Base-by-base conservation (phyloP, 2,329 filamentous ascomycete genomes). In the Colletotrichum ledebouriae region DNA sequence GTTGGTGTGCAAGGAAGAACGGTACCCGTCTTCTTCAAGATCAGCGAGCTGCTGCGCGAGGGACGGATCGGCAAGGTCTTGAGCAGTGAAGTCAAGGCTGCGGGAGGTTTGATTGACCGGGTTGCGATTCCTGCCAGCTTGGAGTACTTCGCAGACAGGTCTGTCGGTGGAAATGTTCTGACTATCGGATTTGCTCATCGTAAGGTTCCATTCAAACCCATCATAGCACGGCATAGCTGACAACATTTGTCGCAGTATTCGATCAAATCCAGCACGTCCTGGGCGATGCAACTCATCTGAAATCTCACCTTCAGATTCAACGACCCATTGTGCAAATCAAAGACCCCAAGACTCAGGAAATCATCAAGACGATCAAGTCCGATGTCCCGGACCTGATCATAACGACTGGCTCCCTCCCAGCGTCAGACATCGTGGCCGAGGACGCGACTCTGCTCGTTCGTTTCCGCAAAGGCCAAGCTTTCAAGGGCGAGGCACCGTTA, bases 1-100 rank as follows among this genome's bases (percentile, higher is more conserved):
- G 80, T 89, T 0, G 86, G 85, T 0, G 65, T 88, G 2, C 87
- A 90, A 72, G 85, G 84, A 0, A 78, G 82, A 0, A 72, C 84
- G 7, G 75, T 83, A 0, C 86, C 87, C 0, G 70, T 81, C 0
- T 73, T 84, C 3, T 68, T 76, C 1, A 85, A 82, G 71, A 37
- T 89, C 3, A 80, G 78, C 33, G 76, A 82, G 12, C 44, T 88
- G 1, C 58, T 90, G 6, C 74, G 73, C 1, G 74, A 77, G 0
- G 85, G 84, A 0, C 76, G 74, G 3, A 81, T 90, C 34, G 87
- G 88, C 0, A 83, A 81, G 46, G 77, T 89, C 1, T 72, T 89
- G 20, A 87, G 85, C 64, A 83, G 81, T 9, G 84, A 87, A 41
- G 71, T 83, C 9, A 76, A 74, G 33, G 80, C 76, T 1, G 42